phyloP scores from a whole-genome alignment of 1,284 basidiomycete genomes.

The Ceratobasidium sp. region DNA sequence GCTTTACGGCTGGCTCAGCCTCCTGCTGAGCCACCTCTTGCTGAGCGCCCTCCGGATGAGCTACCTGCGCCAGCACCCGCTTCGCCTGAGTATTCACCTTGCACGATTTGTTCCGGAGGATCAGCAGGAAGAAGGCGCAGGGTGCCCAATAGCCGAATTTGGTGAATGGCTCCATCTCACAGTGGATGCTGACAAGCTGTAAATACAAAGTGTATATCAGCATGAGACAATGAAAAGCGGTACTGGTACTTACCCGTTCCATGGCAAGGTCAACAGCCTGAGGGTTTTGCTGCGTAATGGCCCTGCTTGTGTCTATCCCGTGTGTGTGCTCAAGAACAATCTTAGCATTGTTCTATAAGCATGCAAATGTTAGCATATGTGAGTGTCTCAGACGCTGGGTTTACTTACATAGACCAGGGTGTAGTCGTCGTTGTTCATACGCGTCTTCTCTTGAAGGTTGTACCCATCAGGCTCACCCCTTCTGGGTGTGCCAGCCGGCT shows the following conservation, averaged over 20 bases:
- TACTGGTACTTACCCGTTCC: neutral
- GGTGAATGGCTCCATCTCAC: neutral
- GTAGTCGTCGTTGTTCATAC: neutral
- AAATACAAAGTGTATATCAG: neutral
- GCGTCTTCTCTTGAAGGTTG: neutral
- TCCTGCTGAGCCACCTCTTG: too few species aligned
- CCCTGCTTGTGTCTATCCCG: neutral
- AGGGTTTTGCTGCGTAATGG: neutral
- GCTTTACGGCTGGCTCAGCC: too few species aligned
- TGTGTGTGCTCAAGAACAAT: neutral
- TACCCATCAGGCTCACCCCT: neutral
- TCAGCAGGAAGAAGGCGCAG: neutral
- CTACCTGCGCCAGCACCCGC: too few species aligned
- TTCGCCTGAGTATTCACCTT: neutral
- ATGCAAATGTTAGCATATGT: neutral
- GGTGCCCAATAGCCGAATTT: slow-evolving; percentile 1
- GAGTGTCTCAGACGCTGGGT: neutral
- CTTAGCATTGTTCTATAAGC: neutral
- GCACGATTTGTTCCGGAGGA: neutral
- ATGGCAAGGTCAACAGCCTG: neutral
- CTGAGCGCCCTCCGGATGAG: too few species aligned
- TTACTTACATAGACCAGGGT: neutral
- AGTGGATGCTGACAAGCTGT: neutral
- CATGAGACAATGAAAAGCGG: neutral
- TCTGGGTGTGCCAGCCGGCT: neutral